These are phyloP conservation scores for Lachancea lanzarotensis DNA, from an alignment of 805 yeast genomes.

Conservation along the genomic window DNA sequence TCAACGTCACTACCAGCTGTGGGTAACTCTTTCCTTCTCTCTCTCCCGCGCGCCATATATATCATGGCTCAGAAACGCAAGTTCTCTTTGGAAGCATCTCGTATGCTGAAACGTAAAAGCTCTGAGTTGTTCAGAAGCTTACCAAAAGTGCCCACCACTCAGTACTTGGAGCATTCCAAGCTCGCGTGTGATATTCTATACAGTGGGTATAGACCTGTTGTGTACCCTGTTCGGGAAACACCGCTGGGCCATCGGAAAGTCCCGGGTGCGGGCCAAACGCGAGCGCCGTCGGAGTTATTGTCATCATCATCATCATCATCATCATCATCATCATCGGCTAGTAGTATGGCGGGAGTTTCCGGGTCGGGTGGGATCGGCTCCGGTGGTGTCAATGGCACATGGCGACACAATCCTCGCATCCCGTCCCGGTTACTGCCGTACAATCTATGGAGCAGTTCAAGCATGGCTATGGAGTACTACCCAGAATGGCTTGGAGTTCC, in stretches of 20 bases:
- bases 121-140: conserved; percentile 19
- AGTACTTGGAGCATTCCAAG: conserved; percentile 24
- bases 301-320: neutral
- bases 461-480: conserved; percentile 29
- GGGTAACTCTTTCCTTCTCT: neutral
- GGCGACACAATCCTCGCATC: conserved; percentile 26
- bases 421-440: conserved; percentile 21
- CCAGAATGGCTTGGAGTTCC: conserved; percentile 31
- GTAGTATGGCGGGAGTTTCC: conserved; percentile 19
- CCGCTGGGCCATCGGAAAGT: conserved; percentile 22
- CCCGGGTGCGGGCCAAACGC: conserved; percentile 5
- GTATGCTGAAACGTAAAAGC: conserved; percentile 9
- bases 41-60: too few relatives aligned
- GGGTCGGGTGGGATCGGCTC: conserved; percentile 29
- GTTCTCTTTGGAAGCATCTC: conserved; percentile 4
- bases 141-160: conserved; percentile 31
- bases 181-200: conserved; percentile 27
- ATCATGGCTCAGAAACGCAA: conserved; percentile 8
- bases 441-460: conserved; percentile 26
- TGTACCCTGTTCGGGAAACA: conserved; percentile 29
- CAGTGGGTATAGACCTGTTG: conserved; percentile 31
- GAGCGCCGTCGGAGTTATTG: neutral
- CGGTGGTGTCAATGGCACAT: conserved; percentile 29
- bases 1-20: too few relatives aligned
- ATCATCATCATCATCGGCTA: neutral